Base-by-base conservation (phyloP, 306 rosid genomes). In the Ammopiptanthus mongolicus region DNA sequence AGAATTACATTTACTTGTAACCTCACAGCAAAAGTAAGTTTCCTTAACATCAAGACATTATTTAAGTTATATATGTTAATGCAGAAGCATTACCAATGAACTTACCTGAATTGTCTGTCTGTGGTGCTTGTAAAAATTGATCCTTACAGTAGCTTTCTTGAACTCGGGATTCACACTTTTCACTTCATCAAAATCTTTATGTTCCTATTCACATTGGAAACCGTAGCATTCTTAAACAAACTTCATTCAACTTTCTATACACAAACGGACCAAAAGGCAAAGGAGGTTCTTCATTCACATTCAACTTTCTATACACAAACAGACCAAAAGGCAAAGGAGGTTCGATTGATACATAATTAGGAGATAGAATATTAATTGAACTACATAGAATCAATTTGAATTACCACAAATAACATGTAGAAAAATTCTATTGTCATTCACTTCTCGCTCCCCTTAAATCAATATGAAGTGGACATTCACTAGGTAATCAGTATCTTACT, bases 21-120 rank as follows among this genome's bases (percentile, higher is more conserved):
- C 52, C 28, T 46, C 21, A 56, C 6, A 37, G 29, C 55, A 71
- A 77, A 51, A 83, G 55, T 28, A 47, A 59, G 61, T 69, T 65
- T 47, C 62, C 18, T 48, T 51, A 51, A 42, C 48, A 55, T 18
- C 64, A 59, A 25, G 58, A 74, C 53, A 44, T 51, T 33, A 28
- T 42, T 28, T 22, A 77, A 12, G 69, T 48, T 18, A 56, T 28
- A 71, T 44, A 25, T 3, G 46, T 61, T 58, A 74, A 67, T 14
- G 50, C 13, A 73, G 17, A 72, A 67, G 53, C 41, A 46, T 41
- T 37, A 41, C 59, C 23, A 29, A 73, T 2, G 56, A 36, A 57
- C 37, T 74, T 51, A 91, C 98, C 98, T 94, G 97, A 80, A 94
- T 82, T 85, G 98, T 94, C 69, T 94, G 98, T 65, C 97, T 86